Evolutionary conservation across 164 flowering plant genomes (phyloP), one percentile per base, ranked within the genome.

Genomic region (Tetracentron sinense): DNA sequence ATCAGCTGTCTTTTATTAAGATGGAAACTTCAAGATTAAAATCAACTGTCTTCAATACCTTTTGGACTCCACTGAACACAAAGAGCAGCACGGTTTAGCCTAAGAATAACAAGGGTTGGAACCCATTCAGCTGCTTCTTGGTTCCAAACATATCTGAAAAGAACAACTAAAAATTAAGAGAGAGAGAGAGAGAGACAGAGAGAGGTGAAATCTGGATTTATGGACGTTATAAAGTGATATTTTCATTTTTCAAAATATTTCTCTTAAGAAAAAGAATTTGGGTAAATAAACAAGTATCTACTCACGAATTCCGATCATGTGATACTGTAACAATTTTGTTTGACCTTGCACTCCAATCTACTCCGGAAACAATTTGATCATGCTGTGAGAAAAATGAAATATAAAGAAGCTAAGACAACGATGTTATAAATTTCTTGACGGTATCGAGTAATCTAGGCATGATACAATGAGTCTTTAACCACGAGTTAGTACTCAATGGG

Each of bases 221-320:
- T 42, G 31, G 6, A 27, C 5, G 12, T 60, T 49, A 63, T 21
- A 21, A 54, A 25, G 22, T 14, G 6, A 44, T 51, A 44, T 42
- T 19, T 12, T 30, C 31, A 52, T 42, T 10, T 33, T 33, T 4
- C 4, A 33, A 33, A 33, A 33, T 33, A 33, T 33, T 33, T 4
- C 4, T 33, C 38, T 33, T 33, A 52, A 26, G 3, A 52, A 23
- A 58, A 33, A 38, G 20, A 19, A 49, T 58, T 44, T 8, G 28
- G 20, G 15, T 48, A 50, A 47, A 66, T 54, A 26, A 19, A 25
- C n/a, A 73, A 59, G 61, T 22, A 55, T 27, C 57, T 31, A 80
- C 99, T 89, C 72, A 94, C 99, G 99, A 91, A 76, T 91, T 91
- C 44, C 99, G 81, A 72, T 94, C 99, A 83, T 94, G 99, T 62